Evolutionary conservation across 1,284 basidiomycete genomes (phyloP).

Genomic region (Rhizoctonia solani): DNA sequence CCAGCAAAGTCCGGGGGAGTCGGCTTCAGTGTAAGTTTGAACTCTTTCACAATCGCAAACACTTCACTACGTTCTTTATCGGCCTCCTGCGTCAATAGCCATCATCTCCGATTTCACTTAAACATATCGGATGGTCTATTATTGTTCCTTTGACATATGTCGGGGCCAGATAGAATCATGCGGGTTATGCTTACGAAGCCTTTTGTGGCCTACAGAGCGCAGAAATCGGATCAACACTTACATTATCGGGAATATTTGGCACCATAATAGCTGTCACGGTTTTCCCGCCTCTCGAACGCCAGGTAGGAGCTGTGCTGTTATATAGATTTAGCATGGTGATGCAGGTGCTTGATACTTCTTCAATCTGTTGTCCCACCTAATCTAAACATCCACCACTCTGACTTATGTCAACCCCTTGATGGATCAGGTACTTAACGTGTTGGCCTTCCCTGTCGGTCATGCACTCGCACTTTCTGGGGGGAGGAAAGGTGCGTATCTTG

Average conservation of each 20-base stretch:
- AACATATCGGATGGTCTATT: no score
- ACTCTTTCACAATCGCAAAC: no score
- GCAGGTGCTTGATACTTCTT: conserved; percentile 40
- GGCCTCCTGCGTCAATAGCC: no score
- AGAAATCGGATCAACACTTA: conserved; percentile 44
- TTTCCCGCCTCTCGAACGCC: conserved; percentile 46
- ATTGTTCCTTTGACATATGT: no score
- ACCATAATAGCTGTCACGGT: conserved; percentile 45
- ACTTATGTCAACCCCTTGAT: background rate
- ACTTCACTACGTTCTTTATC: no score
- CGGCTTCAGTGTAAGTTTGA: conserved; percentile 34
- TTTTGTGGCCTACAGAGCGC: conserved; percentile 19
- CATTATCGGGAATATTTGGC: conserved; percentile 37
- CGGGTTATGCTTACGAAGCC: no score
- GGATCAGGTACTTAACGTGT: conserved; percentile 4
- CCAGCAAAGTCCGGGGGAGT: conserved; percentile 35
- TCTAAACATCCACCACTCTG: background rate
- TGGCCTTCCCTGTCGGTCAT: conserved; percentile 15
- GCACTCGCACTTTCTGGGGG: background rate
- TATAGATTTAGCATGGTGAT: conserved; percentile 44
- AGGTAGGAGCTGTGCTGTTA: conserved; percentile 44
- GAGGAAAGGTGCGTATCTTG: conserved; percentile 13
- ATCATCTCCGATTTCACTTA: no score
- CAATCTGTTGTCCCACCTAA: background rate
- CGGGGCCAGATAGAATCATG: no score